Evolutionary conservation across 495 filamentous ascomycete genomes (phyloP), one percentile per base, ranked within the genome.

Genomic region (Glarea lozoyensis): DNA sequence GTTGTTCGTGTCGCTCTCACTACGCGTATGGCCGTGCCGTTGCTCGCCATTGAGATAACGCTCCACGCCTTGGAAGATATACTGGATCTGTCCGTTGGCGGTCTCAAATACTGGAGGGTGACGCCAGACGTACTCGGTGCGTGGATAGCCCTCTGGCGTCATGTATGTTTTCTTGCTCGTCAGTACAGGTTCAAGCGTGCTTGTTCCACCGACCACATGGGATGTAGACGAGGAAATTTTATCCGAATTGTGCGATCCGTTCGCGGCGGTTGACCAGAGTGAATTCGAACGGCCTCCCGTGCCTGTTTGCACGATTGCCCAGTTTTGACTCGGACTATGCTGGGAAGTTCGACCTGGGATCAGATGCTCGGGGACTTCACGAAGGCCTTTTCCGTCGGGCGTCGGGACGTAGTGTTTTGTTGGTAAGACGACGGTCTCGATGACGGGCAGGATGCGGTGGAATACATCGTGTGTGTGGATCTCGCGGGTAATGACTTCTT

Each of bases 401-500:
- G 29, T 17, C 3, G 22, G 34, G 2, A 52, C 22, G 37, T 56
- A 56, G 32, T 56, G 48, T 18, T 56, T 56, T 12, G 53, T 46
- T 7, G 53, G 48, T 17, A 56, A 40, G 22, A 56, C 39, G 19
- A 49, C 42, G 34, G 46, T 52, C n/a, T 56, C 45, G 19, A 52
- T 61, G 30, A 79, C 55, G 3, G 76, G 76, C 7, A 68, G 68
- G 19, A 75, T 65, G 11, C 63, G 64, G 42, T 74, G 71, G 41
- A 66, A 66, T 15, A 71, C 54, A 22, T 79, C 68, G 50, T 79
- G 59, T 15, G 61, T 64, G 51, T 81, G 75, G 45, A 76, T 70
- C 22, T 79, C 74, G 19, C 72, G 69, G 3, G 69, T 63, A 21
- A 77, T 71, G 6, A 47, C 37, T 49, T 78, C 68, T 53, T 76